These are phyloP conservation scores for Echinosophora koreensis DNA, from an alignment of 306 rosid genomes.

Conservation along the genomic window DNA sequence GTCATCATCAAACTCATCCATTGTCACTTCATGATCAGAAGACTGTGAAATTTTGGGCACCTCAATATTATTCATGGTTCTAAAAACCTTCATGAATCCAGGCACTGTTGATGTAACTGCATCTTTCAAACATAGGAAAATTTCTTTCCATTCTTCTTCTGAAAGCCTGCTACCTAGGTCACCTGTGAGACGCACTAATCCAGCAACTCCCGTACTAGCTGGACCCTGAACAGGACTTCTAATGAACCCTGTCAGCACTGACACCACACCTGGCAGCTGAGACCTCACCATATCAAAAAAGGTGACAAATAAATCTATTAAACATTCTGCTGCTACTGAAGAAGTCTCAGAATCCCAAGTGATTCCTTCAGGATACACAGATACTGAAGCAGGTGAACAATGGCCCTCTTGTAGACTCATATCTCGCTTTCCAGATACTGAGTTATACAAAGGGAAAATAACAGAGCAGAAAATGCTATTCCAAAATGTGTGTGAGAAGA, in stretches of 20 bases:
- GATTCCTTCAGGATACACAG: conserved; percentile 67
- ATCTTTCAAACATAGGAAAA: conserved; percentile 82
- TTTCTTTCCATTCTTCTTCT: conserved; percentile 82
- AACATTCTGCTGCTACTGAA: conserved; percentile 83
- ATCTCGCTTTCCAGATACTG: conserved; percentile 62
- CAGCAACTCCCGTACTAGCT: conserved; percentile 91
- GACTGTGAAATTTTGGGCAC: conserved; percentile 60
- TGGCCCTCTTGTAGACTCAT: conserved; percentile 48
- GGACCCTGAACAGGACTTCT: conserved; percentile 91
- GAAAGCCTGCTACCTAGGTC: conserved; percentile 80
- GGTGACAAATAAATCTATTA: conserved; percentile 78
- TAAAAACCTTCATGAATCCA: conserved; percentile 82
- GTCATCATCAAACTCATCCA: conserved; percentile 85
- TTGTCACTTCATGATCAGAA: conserved; percentile 74
- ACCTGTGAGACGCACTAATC: conserved; percentile 76
- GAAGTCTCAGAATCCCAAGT: conserved; percentile 93
- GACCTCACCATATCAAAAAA: conserved; percentile 77
- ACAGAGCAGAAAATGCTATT: conserved; percentile 73
- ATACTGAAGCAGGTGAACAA: conserved; percentile 53
- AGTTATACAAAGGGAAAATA: conserved; percentile 77
- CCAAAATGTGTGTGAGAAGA: conserved; percentile 85
- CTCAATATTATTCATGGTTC: conserved; percentile 70
- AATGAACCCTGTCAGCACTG: conserved; percentile 75
- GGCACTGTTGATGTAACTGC: conserved; percentile 80
- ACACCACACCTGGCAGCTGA: conserved; percentile 82